Percentiles rank a stretch among this genome's conserved stretches.
Conservation (phyloP, 108 stramenopile genomes). For the Cyclotella atomus region DNA sequence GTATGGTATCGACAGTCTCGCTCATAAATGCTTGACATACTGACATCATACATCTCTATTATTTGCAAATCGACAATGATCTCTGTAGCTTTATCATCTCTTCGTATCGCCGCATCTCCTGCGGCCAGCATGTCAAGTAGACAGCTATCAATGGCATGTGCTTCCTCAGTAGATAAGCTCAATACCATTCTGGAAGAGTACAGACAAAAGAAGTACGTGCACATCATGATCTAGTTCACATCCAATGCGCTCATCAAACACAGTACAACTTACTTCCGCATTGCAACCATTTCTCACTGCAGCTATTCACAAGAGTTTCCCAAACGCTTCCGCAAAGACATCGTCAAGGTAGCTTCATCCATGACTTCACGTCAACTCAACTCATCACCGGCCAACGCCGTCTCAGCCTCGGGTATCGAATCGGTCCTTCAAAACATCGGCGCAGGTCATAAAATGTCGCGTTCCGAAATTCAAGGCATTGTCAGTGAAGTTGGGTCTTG, state of each 20-base stretch:
- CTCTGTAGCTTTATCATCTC: constrained; percentile 6
- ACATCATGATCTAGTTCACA: too few species aligned
- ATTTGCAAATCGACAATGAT: background rate
- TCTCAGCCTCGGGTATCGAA: constrained; percentile 46
- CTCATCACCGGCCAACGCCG: background rate
- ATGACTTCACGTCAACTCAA: constrained; percentile 23
- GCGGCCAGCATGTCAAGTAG: background rate
- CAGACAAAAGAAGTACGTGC: constrained; percentile 54
- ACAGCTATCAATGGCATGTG: constrained; percentile 23
- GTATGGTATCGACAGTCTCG: too few species aligned
- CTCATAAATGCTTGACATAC: background rate
- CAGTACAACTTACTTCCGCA: background rate
- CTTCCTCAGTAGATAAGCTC: constrained; percentile 42
- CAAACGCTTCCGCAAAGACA: constrained; percentile 63
- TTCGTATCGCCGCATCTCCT: constrained; percentile 11
- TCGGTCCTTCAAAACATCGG: constrained; percentile 60
- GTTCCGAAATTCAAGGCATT: constrained; percentile 51
- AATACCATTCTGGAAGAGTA: constrained; percentile 55
- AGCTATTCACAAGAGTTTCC: constrained; percentile 62
- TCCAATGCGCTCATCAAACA: too few species aligned
- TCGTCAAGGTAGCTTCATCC: constrained; percentile 48
- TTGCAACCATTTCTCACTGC: background rate
- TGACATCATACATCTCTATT: background rate
- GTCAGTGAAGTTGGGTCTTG: constrained; percentile 53
- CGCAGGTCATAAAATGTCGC: constrained; percentile 45